These are phyloP conservation scores for Xylaria sp. DNA, from an alignment of 2,329 filamentous ascomycete genomes.

Conservation along the genomic window DNA sequence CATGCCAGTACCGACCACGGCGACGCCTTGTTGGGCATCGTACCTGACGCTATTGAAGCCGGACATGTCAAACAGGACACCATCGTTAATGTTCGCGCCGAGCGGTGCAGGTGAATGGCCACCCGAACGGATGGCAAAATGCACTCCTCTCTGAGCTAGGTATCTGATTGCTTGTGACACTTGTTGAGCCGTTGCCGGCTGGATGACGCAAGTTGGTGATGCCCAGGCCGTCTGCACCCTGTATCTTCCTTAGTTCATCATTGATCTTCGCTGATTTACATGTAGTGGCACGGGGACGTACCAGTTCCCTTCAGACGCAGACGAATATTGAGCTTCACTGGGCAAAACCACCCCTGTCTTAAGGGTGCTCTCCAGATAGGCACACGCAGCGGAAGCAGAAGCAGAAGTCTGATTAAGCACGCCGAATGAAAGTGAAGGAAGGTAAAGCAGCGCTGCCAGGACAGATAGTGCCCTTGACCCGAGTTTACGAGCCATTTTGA, in stretches of 20 bases:
- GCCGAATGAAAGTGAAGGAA: constrained; percentile 17
- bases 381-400: constrained; percentile 26
- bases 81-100: constrained; percentile 42
- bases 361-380: constrained; percentile 29
- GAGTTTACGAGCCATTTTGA: constrained; percentile 27
- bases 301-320: constrained; percentile 31
- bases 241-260: constrained; percentile 8
- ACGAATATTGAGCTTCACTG: constrained; percentile 24
- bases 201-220: constrained; percentile 42
- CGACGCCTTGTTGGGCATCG: constrained; percentile 36
- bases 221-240: constrained; percentile 45
- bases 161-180: constrained; percentile 39
- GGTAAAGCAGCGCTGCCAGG: constrained; percentile 25
- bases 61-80: constrained; percentile 42
- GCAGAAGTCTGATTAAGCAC: constrained; percentile 16
- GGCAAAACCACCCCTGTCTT: constrained; percentile 31
- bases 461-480: constrained; percentile 11
- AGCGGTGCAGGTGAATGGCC: constrained; percentile 43
- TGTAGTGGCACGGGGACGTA: constrained; percentile 11
- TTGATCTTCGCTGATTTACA: constrained; percentile 4
- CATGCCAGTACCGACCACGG: constrained; percentile 41
- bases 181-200: constrained; percentile 36
- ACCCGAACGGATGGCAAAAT: constrained; percentile 44
- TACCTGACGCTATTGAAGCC: constrained; percentile 42
- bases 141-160: constrained; percentile 33